Evolutionary conservation across 257 asterid species (phyloP).

Genomic region (Primulina eburnea): DNA sequence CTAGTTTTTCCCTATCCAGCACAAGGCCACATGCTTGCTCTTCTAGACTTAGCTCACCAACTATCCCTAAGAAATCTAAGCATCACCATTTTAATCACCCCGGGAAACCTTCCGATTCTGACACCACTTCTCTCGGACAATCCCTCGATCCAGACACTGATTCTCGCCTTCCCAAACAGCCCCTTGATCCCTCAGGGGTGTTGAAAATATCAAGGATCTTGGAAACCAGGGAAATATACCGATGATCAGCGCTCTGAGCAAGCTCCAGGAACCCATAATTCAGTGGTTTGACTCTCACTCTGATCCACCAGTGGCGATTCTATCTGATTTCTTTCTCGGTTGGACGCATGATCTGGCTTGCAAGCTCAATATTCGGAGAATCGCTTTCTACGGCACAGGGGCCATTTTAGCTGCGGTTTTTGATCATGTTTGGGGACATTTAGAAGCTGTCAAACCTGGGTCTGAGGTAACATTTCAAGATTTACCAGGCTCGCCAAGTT

Average conservation of each 20-base stretch:
- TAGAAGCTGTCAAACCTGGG: constrained; percentile 21
- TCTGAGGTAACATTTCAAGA: constrained; percentile 30
- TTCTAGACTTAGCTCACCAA: constrained; percentile 62
- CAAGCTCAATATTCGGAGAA: constrained; percentile 43
- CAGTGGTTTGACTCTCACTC: constrained; percentile 53
- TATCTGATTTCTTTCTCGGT: constrained; percentile 74
- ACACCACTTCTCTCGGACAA: constrained; percentile 49
- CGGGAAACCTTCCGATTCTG: constrained; percentile 52
- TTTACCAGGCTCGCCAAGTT: constrained; percentile 49
- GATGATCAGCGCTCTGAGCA: constrained; percentile 42
- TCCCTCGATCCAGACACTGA: constrained; percentile 48
- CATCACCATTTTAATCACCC: constrained; percentile 61
- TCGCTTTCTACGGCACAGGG: constrained; percentile 40
- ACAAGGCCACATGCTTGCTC: constrained; percentile 77
- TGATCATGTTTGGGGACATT: constrained; percentile 33
- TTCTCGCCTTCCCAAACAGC: constrained; percentile 62
- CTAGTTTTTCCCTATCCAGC: constrained; percentile 77
- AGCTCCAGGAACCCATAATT: constrained; percentile 42
- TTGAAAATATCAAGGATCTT: constrained; percentile 60
- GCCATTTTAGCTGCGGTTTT: constrained; percentile 29
- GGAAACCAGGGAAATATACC: constrained; percentile 63
- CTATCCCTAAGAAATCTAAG: constrained; percentile 46
- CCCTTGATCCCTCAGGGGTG: constrained; percentile 62
- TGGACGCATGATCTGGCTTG: constrained; percentile 58
- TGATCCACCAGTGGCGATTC: constrained; percentile 54